phyloP scores from a whole-genome alignment of 139 green algal genomes.

The Choricystis sp. region DNA sequence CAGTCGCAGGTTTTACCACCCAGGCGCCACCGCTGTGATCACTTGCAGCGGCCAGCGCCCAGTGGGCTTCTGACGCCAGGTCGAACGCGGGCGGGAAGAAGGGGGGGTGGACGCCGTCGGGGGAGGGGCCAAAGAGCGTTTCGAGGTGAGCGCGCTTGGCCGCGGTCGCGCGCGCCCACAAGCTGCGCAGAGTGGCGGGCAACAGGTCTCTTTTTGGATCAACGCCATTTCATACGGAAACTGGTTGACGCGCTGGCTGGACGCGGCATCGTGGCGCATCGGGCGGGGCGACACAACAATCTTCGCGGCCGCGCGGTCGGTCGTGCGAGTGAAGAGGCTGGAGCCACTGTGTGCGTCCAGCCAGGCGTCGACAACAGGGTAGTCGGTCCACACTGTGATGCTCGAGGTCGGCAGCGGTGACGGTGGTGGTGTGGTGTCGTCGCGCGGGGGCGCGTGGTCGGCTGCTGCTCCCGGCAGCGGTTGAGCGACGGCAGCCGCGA shows the following conservation, averaged over 20 bases:
- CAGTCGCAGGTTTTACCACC: conserved; percentile 6
- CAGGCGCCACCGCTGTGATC: background rate
- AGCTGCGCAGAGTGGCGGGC: conserved; percentile 1
- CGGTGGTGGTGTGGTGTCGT: background rate
- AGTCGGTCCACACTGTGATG: conserved; percentile 2
- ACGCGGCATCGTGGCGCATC: background rate
- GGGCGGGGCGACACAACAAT: background rate
- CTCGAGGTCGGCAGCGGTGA: background rate
- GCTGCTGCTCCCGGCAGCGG: background rate
- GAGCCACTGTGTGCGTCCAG: background rate
- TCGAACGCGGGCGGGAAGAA: conserved; percentile 4
- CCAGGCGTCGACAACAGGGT: background rate
- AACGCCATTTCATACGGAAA: conserved; percentile 4
- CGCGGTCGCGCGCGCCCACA: background rate
- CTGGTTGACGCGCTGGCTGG: conserved; percentile 3
- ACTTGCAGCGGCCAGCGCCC: background rate
- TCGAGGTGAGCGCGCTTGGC: background rate
- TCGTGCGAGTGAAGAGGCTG: background rate
- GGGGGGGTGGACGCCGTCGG: background rate
- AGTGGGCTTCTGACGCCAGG: conserved; percentile 5
- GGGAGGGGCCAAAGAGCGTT: too few relatives aligned
- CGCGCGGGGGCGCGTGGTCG: background rate
- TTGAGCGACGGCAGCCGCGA: background rate
- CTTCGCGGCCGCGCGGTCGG: background rate
- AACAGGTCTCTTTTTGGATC: conserved; percentile 7